Evolutionary conservation across 2,329 filamentous ascomycete genomes (phyloP).

Genomic region (Coniosporium tulheliwenetii): DNA sequence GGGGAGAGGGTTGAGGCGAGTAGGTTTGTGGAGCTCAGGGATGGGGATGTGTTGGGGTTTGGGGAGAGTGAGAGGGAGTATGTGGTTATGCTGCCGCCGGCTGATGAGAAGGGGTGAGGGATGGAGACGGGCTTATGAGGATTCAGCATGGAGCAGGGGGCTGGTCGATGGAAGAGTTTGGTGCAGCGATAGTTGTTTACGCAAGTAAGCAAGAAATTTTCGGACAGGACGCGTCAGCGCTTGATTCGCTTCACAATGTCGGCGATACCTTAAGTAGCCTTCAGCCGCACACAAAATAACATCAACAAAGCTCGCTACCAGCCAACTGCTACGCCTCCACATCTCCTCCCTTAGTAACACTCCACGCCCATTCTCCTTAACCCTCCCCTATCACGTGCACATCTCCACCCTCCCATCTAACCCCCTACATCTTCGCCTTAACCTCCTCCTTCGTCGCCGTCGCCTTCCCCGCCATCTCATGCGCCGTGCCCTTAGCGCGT

Average conservation of each 20-base stretch:
- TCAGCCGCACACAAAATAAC: no score
- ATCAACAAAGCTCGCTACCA: no score
- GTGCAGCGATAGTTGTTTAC: not conserved
- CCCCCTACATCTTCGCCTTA: constrained; percentile 8
- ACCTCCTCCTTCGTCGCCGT: constrained; percentile 20
- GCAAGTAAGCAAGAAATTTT: not conserved
- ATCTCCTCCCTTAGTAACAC: not conserved
- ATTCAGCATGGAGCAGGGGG: no score
- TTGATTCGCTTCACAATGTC: no score
- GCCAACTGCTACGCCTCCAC: no score
- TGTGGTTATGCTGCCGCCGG: constrained; percentile 66
- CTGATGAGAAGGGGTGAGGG: constrained; percentile 5
- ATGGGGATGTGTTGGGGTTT: constrained; percentile 81
- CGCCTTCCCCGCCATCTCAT: constrained; percentile 20
- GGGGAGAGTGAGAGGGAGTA: constrained; percentile 84
- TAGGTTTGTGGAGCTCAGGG: constrained; percentile 70
- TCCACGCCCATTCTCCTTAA: not conserved
- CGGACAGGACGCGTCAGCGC: not conserved
- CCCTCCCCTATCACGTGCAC: not conserved
- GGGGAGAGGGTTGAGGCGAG: constrained; percentile 56
- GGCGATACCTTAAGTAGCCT: no score
- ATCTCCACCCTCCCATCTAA: not conserved
- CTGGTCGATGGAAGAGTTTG: no score
- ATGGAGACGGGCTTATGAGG: not conserved
- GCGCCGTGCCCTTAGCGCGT: constrained; percentile 30